Evolutionary conservation across 225 moss, liverwort and hornwort genomes (phyloP).

Genomic region (Neckera pumila): DNA sequence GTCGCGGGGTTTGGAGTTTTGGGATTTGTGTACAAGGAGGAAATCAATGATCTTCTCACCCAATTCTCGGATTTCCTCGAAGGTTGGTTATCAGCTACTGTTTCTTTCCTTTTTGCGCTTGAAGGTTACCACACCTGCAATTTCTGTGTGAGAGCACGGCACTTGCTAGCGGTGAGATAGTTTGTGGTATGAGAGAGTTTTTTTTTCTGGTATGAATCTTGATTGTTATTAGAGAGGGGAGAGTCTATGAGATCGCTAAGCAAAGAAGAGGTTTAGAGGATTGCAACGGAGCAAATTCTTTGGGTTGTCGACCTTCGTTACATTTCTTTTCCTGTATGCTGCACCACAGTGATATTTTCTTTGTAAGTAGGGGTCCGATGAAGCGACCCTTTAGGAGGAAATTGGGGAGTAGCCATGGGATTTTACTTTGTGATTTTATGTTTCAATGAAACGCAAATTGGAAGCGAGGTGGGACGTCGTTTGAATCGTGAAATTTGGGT

Average conservation of each 20-base stretch:
- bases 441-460: background rate
- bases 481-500: background rate
- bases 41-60: constrained; percentile 65
- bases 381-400: background rate
- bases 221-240: background rate
- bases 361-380: background rate
- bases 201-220: no score
- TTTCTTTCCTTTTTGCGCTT: background rate
- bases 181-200: background rate
- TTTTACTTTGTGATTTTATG: background rate
- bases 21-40: constrained; percentile 63
- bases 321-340: background rate
- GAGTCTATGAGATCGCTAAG: background rate
- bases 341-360: background rate
- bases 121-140: background rate
- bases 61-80: constrained; percentile 87
- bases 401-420: background rate
- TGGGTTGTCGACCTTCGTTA: background rate
- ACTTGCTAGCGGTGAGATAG: background rate
- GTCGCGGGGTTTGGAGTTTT: constrained; percentile 48
- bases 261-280: background rate
- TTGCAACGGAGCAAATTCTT: background rate
- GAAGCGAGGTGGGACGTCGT: background rate
- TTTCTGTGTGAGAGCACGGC: background rate
- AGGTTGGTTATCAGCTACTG: constrained; percentile 1